phyloP scores from a whole-genome alignment of 257 asterid species.

The Apocynum venetum region DNA sequence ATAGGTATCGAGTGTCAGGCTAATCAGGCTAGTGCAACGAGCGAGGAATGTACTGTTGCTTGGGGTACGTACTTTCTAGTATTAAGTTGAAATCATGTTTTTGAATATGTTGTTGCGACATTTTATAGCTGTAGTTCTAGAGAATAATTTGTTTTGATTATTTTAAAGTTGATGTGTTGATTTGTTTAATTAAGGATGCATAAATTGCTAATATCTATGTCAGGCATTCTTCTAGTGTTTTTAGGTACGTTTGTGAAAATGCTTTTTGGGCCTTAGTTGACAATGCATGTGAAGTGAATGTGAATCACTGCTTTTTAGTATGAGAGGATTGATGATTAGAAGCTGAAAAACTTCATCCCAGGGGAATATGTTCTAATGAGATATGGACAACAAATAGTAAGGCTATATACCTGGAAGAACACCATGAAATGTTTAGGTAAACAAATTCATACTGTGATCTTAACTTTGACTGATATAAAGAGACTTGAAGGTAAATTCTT shows the following conservation, averaged over 20 bases:
- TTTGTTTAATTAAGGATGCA: neutral
- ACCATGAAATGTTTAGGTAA: neutral
- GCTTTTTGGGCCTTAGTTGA: neutral
- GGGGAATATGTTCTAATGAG: neutral
- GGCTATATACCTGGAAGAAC: neutral
- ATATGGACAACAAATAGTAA: neutral
- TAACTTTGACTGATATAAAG: neutral
- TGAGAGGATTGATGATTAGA: neutral
- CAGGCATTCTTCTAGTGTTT: neutral
- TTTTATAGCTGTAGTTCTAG: neutral
- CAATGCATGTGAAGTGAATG: neutral
- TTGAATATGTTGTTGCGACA: neutral
- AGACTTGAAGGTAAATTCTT: neutral
- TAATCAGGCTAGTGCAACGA: constrained; percentile 89
- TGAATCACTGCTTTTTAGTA: neutral
- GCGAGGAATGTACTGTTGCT: constrained; percentile 94
- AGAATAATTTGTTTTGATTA: neutral
- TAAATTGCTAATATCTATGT: neutral
- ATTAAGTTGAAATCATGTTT: too few relatives aligned
- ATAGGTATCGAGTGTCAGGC: constrained; percentile 93
- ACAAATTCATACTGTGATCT: neutral
- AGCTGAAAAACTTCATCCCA: neutral
- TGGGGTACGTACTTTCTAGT: constrained; percentile 60
- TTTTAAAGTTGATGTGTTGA: neutral
- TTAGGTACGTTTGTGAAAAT: neutral